Evolutionary conservation across 2,329 filamentous ascomycete species (phyloP).

Genomic region (Sclerotinia minor): DNA sequence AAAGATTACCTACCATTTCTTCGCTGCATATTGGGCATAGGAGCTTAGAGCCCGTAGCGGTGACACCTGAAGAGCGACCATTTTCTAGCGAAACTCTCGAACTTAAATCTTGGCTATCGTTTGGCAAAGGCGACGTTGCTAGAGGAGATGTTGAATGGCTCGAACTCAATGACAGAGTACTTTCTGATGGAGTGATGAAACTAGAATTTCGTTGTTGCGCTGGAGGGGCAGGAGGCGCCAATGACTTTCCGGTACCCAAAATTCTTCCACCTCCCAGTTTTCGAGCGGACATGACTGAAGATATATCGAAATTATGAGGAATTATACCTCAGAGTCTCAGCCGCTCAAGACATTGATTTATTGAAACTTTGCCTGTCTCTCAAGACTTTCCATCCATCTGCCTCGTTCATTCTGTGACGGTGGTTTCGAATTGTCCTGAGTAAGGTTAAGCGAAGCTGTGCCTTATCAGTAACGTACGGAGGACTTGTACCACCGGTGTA

Average conservation of each 20-base stretch:
- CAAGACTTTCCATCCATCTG: conserved; percentile 2
- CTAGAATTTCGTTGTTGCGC: conserved; percentile 41
- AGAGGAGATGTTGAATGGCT: conserved; percentile 62
- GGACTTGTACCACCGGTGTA: background rate
- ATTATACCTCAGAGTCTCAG: conserved; percentile 31
- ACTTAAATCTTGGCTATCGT: conserved; percentile 73
- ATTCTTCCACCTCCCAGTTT: conserved; percentile 91
- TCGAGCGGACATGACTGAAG: conserved; percentile 68
- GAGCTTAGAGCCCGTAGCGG: conserved; percentile 64
- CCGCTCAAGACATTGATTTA: conserved; percentile 34
- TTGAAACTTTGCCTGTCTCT: conserved; percentile 16
- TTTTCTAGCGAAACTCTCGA: conserved; percentile 75
- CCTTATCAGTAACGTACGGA: conserved; percentile 12
- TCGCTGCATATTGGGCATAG: conserved; percentile 98
- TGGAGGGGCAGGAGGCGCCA: conserved; percentile 64
- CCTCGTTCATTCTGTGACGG: conserved; percentile 14
- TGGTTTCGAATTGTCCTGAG: conserved; percentile 16
- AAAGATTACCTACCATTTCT: conserved; percentile 73
- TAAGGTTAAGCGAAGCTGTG: conserved; percentile 20
- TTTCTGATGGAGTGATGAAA: conserved; percentile 60
- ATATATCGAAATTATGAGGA: conserved; percentile 29
- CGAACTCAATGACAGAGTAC: conserved; percentile 76
- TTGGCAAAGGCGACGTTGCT: conserved; percentile 64
- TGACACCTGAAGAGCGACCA: conserved; percentile 51
- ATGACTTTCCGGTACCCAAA: conserved; percentile 79